Evolutionary conservation across 495 filamentous ascomycete genomes (phyloP).

Genomic region (Talaromyces trachyspermus): DNA sequence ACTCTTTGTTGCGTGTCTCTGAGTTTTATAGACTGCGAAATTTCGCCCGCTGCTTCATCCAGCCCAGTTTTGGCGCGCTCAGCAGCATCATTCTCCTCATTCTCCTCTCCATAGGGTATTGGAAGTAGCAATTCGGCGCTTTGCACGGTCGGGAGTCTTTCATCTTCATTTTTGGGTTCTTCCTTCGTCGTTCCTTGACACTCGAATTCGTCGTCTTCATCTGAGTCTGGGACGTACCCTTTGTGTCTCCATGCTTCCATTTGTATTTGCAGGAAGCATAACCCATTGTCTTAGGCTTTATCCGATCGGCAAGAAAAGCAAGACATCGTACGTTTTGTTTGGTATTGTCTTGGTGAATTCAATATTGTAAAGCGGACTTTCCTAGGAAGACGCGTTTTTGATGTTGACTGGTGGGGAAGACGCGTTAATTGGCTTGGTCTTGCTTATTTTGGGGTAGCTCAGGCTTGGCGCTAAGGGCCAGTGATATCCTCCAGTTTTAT

Average conservation of each 20-base stretch:
- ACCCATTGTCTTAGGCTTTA: conserved; percentile 41
- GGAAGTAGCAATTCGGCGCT: neutral
- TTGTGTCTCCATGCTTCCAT: conserved; percentile 58
- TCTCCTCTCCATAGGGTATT: neutral
- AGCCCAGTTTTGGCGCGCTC: too few species aligned
- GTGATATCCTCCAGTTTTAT: too few species aligned
- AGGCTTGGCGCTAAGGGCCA: too few species aligned
- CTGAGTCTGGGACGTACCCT: conserved; percentile 57
- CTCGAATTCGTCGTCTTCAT: conserved; percentile 48
- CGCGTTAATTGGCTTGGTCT: conserved; percentile 9
- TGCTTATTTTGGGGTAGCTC: neutral
- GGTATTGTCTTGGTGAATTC: too few species aligned
- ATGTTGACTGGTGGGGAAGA: conserved; percentile 13
- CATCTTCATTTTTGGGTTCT: conserved; percentile 7
- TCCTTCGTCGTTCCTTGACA: conserved; percentile 21
- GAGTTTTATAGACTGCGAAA: neutral
- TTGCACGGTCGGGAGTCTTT: neutral
- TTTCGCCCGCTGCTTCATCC: neutral
- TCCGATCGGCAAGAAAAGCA: conserved; percentile 13
- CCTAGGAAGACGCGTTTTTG: neutral
- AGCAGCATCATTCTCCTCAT: neutral
- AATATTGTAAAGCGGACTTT: too few species aligned
- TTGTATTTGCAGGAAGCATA: conserved; percentile 31
- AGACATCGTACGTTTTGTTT: neutral
- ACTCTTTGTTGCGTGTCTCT: neutral